Percentiles rank a stretch among this genome's conserved stretches.
Evolutionary conservation across 2,329 filamentous ascomycete species (phyloP).

Genomic region (Fusarium luffae): DNA sequence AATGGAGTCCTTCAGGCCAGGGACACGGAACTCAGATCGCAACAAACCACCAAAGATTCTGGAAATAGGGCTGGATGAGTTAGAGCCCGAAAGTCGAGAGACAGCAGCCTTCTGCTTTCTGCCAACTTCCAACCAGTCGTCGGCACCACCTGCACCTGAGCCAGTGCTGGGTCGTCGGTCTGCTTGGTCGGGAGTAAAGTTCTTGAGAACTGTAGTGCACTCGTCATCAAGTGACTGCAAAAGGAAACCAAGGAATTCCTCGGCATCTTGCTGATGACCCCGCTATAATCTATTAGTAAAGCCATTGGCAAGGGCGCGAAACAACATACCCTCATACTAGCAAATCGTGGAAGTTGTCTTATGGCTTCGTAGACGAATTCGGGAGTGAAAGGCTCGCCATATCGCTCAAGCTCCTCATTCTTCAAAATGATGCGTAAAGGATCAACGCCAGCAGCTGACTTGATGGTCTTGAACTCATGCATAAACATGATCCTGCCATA

Average conservation of each 20-base stretch:
- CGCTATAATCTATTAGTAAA: conserved; percentile 62
- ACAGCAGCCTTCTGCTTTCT: conserved; percentile 88
- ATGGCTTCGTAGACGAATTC: conserved; percentile 97
- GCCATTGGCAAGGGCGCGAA: too few species aligned
- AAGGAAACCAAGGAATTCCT: conserved; percentile 95
- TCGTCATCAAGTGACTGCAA: conserved; percentile 94
- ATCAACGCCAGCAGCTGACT: conserved; percentile 79
- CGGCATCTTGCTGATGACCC: conserved; percentile 96
- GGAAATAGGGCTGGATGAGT: conserved; percentile 83
- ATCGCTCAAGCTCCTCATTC: conserved; percentile 85
- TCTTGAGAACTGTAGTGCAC: conserved; percentile 77
- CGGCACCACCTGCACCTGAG: conserved; percentile 48
- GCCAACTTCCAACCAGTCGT: conserved; percentile 90
- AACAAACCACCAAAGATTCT: conserved; percentile 95
- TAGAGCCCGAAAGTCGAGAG: conserved; percentile 84
- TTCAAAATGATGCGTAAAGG: conserved; percentile 80
- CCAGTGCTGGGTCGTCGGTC: conserved; percentile 44
- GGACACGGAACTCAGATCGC: conserved; percentile 87
- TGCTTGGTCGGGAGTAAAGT: conserved; percentile 46
- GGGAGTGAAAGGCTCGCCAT: conserved; percentile 90
- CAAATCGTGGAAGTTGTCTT: conserved; percentile 85
- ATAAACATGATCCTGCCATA: conserved; percentile 87
- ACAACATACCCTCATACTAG: conserved; percentile 83
- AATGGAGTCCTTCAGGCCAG: conserved; percentile 88
- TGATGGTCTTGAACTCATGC: conserved; percentile 88